These are phyloP conservation scores for Choiromyces venosus DNA, from an alignment of 495 filamentous ascomycete species.

Conservation along the genomic window DNA sequence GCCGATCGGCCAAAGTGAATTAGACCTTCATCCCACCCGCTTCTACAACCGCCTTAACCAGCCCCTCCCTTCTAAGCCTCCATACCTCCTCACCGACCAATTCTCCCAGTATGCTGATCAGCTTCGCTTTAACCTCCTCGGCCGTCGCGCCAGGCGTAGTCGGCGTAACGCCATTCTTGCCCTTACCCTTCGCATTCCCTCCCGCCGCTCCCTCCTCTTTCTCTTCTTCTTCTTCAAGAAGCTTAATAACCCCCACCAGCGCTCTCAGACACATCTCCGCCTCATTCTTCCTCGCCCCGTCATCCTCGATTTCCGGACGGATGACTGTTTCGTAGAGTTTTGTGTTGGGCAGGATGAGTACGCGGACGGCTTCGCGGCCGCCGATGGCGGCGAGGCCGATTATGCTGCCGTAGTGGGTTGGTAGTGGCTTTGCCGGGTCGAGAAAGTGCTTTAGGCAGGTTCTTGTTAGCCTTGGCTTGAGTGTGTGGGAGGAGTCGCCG, in stretches of 20 bases:
- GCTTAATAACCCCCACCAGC: slow-evolving; percentile 55
- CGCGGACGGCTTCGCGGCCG: slow-evolving; percentile 69
- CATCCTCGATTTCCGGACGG: slow-evolving; percentile 54
- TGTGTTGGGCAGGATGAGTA: slow-evolving; percentile 74
- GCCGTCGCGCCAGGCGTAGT: not conserved
- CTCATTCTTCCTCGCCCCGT: slow-evolving; percentile 50
- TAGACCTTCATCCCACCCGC: slow-evolving; percentile 11
- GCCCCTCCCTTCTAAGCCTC: slow-evolving; percentile 19
- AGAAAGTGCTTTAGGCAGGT: slow-evolving; percentile 87
- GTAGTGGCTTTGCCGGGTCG: slow-evolving; percentile 70
- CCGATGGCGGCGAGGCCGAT: slow-evolving; percentile 68
- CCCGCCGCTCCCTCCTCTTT: slow-evolving; percentile 1
- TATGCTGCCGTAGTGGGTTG: slow-evolving; percentile 81
- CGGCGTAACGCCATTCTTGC: not conserved
- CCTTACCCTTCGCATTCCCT: slow-evolving; percentile 19
- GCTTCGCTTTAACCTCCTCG: slow-evolving; percentile 4
- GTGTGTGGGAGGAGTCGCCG: slow-evolving; percentile 62
- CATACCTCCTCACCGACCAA: slow-evolving; percentile 38
- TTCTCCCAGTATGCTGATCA: slow-evolving; percentile 32
- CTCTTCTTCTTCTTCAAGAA: slow-evolving; percentile 34
- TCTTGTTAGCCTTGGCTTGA: slow-evolving; percentile 81
- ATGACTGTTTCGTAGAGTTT: slow-evolving; percentile 65
- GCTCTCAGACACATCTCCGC: slow-evolving; percentile 59
- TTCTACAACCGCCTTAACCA: slow-evolving; percentile 31
- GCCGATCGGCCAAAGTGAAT: no score